Evolutionary conservation across 2,329 filamentous ascomycete species (phyloP).

Genomic region (Hypoxylon sp.): DNA sequence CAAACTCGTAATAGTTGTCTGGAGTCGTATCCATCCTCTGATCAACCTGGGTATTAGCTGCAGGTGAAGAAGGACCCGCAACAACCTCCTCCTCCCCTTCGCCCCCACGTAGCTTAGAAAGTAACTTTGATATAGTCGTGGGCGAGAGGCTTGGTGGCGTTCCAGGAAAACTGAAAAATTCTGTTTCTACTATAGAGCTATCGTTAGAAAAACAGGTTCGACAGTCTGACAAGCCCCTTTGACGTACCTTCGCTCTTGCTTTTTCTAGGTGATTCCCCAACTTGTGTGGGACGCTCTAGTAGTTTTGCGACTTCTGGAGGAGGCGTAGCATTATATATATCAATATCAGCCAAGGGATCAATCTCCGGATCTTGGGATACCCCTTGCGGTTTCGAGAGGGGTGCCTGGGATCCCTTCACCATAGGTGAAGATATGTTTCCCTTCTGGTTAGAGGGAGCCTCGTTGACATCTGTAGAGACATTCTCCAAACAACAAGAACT

Average conservation of each 20-base stretch:
- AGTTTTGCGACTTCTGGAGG: not conserved
- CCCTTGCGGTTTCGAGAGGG: not conserved
- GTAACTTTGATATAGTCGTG: not conserved
- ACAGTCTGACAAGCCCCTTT: not conserved
- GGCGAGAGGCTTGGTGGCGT: not conserved
- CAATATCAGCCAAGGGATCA: not conserved
- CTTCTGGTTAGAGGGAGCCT: not conserved
- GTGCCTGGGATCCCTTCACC: not conserved
- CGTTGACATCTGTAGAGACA: not conserved
- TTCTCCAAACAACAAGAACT: no score
- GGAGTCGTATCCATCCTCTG: not conserved
- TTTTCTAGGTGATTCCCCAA: not conserved
- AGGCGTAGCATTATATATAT: not conserved
- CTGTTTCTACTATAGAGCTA: not conserved
- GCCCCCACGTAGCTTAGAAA: not conserved
- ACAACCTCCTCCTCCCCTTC: not conserved
- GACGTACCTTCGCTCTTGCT: constrained; percentile 23
- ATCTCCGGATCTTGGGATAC: not conserved
- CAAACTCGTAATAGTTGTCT: constrained; percentile 19
- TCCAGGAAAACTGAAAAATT: no score
- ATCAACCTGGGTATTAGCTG: no score
- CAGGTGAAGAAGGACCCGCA: not conserved
- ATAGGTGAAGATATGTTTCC: not conserved
- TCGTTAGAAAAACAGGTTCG: constrained; percentile 2
- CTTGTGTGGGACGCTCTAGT: not conserved